Base-by-base conservation (phyloP, 495 filamentous ascomycete genomes). In the Neurospora sp. region DNA sequence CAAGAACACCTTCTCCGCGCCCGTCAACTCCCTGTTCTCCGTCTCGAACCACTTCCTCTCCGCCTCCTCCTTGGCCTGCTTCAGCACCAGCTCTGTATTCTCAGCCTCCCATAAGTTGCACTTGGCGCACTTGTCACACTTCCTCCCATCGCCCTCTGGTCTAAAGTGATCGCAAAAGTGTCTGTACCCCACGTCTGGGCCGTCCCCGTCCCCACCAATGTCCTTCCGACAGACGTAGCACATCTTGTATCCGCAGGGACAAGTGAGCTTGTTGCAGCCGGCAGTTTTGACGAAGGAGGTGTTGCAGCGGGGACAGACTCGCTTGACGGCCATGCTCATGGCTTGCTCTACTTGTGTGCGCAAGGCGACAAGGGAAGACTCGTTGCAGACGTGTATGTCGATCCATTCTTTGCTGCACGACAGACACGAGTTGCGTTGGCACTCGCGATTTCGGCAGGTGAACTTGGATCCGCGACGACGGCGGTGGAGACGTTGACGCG, bases 121-220 rank as follows among this genome's bases (percentile, higher is more conserved):
- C 80, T 90, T 91, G 35, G 89, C 89, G 82, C 95, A 98, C 75
- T 94, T 89, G 1, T 78, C 84, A 77, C 96, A 99, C 39, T 84
- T 82, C 40, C 88, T 87, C 10, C 91, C 92, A 66, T 85, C 83
- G 0, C 88, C 89, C 44, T 88, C 84, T 0, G 92, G 91, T n/a
- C 96, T 86, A 81, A 99, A 98, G 81, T 99, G 96, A 76, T 97
- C 89, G 79, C 96, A 99, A 77, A 97, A 99, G 81, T 99, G 96
- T 37, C 88, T 82, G 77, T 99, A 98, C 8, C 94, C 92, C 3
- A 73, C 77, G 20, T 81, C 77, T 76, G 92, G 87, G 2, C 85
- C 85, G 73, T 87, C 86, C 71, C 82, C 84, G 12, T 81, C 78
- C 66, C 76, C 83, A 62, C 83, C 84, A 70, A 89, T 87, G 76